phyloP scores from a whole-genome alignment of 2,329 filamentous ascomycete species.

The Aspergillus neoniger region DNA sequence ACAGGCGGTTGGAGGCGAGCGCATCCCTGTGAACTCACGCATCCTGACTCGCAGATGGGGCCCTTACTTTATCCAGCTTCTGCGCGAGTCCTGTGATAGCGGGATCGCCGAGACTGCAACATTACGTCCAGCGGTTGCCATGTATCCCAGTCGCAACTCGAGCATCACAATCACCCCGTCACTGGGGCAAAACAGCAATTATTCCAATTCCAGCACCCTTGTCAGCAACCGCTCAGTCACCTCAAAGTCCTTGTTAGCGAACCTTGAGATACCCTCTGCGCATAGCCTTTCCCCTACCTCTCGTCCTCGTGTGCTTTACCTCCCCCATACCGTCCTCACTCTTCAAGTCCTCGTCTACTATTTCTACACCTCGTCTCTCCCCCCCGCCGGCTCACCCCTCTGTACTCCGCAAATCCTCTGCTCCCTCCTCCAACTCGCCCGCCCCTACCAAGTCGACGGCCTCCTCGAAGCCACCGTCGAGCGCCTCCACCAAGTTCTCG shows the following conservation, averaged over 20 bases:
- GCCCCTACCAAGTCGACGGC: slow-evolving; percentile 91
- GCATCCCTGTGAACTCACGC: slow-evolving; percentile 90
- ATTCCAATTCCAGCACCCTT: slow-evolving; percentile 47
- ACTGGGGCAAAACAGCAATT: slow-evolving; percentile 42
- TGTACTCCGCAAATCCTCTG: slow-evolving; percentile 96
- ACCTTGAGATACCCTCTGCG: slow-evolving; percentile 56
- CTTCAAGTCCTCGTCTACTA: slow-evolving; percentile 89
- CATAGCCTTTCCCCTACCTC: slow-evolving; percentile 58
- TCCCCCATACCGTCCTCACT: slow-evolving; percentile 88
- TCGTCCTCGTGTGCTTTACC: slow-evolving; percentile 82
- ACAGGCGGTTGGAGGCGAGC: slow-evolving; percentile 83
- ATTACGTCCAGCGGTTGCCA: slow-evolving; percentile 62
- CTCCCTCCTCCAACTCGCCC: slow-evolving; percentile 87
- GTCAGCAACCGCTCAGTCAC: slow-evolving; percentile 36
- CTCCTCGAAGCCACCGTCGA: slow-evolving; percentile 91
- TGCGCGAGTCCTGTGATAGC: slow-evolving; percentile 76
- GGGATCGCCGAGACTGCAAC: slow-evolving; percentile 72
- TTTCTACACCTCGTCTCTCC: slow-evolving; percentile 88
- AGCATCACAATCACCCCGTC: slow-evolving; percentile 79
- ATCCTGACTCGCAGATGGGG: slow-evolving; percentile 89
- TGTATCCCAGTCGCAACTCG: slow-evolving; percentile 70
- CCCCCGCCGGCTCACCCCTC: slow-evolving; percentile 70
- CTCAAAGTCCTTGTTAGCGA: slow-evolving; percentile 39
- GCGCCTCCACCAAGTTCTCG: slow-evolving; percentile 81
- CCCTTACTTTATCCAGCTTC: slow-evolving; percentile 88